Evolutionary conservation across 2,329 filamentous ascomycete genomes (phyloP), one percentile per base, ranked within the genome.

Genomic region (Neurospora crassa): DNA sequence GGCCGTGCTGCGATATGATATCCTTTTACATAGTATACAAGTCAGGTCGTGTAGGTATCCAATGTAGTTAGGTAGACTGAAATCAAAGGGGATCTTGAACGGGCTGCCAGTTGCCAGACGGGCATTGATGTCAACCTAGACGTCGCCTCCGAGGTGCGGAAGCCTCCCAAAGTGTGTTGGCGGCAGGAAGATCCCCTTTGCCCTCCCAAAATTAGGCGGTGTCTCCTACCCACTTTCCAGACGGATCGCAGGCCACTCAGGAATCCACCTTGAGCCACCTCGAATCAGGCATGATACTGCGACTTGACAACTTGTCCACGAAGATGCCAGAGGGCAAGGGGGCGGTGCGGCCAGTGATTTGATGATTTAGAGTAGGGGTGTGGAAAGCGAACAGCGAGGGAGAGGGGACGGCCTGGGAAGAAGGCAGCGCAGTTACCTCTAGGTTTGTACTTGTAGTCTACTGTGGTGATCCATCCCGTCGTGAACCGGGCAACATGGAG

Each of bases 131-230:
- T 53, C 68, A 29, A 29, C 29, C 29, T 16, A 69, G 72, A 73
- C 72, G 74, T 74, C 68, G 47, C 70, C 40, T 42, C 41, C 24
- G 29, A 45, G 68, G 68, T 12, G 24, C 41, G 24, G 40, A 69
- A 43, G 68, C 69, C 67, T 67, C 68, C 59, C 71, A 69, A 70
- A 74, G 70, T 67, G 71, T 73, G 72, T 70, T 74, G 73, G 74
- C 74, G 75, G 74, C 75, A 76, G 76, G 75, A 72, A 76, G 73
- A 75, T 73, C 73, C 71, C 71, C 71, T 67, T 67, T 67, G 73
- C 73, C 74, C 74, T 67, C 74, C 71, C 74, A 75, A 73, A 77
- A 77, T 77, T 73, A 76, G 74, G 75, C 75, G 75, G 75, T 74
- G 76, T 76, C 75, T 71, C 74, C 73, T 74, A 71, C 71, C 72